A percentile compares a stretch with the other conserved stretches of the same genome.
Evolutionary conservation across 208 protist genomes (phyloP).

Genomic region (Acanthamoeba castellanii): DNA sequence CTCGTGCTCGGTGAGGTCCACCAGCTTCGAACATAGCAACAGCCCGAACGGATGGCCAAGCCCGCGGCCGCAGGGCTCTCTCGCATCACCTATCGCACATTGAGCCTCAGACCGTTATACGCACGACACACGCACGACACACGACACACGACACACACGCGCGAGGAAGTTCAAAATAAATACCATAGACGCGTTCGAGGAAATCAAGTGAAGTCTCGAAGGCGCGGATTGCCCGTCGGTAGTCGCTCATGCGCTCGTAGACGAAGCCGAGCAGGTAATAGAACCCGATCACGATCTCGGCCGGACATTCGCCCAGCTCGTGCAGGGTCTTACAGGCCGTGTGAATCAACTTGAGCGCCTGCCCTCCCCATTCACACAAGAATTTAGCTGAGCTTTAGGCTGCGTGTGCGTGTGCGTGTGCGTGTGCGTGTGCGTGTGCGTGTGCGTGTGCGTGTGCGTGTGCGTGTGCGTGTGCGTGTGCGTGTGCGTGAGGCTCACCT

Average conservation of each 20-base stretch:
- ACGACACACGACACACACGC: not conserved
- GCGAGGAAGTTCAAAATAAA: not conserved
- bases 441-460: not conserved
- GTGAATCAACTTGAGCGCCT: conserved; percentile 57
- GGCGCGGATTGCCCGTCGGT: conserved; percentile 12
- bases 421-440: not conserved
- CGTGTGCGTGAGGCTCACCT: not conserved
- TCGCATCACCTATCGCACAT: conserved; percentile 29
- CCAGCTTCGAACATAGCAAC: conserved; percentile 66
- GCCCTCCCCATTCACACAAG: not conserved
- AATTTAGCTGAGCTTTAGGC: too few relatives aligned
- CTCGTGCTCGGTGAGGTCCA: conserved; percentile 63
- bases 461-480: too few relatives aligned
- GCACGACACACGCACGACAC: not conserved
- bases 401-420: not conserved
- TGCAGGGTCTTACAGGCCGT: conserved; percentile 39
- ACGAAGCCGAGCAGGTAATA: conserved; percentile 67
- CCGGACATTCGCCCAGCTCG: conserved; percentile 49
- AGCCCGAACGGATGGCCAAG: conserved; percentile 71
- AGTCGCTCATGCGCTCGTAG: conserved; percentile 71
- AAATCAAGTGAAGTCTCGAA: conserved; percentile 59
- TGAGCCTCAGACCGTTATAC: not conserved
- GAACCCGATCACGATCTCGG: conserved; percentile 70
- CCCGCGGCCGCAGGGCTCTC: conserved; percentile 48
- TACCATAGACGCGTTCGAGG: conserved; percentile 69